Conservation (phyloP, 805 yeast genomes). For the Sugiyamaella smithiae region DNA sequence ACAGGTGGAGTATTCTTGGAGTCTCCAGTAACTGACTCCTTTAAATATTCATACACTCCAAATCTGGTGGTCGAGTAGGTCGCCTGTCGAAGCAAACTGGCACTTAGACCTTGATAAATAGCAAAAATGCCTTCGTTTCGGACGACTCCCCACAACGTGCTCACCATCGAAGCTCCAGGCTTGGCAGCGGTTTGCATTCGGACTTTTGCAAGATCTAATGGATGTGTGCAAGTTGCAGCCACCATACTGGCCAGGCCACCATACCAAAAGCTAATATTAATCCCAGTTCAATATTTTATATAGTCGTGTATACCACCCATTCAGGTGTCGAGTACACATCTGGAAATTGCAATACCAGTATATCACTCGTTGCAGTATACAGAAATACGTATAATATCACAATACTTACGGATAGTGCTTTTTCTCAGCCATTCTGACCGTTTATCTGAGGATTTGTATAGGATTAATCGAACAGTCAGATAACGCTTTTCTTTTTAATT, state of each 20-base stretch:
- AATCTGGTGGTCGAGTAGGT: constrained; percentile 85
- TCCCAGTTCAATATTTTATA: too few relatives aligned
- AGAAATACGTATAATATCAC: too few relatives aligned
- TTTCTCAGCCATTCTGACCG: constrained; percentile 12
- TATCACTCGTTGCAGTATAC: too few relatives aligned
- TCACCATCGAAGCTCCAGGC: constrained; percentile 60
- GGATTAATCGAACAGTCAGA: background rate
- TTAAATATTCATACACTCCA: constrained; percentile 78
- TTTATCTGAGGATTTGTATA: background rate
- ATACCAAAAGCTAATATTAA: constrained; percentile 38
- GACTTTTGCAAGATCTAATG: constrained; percentile 83
- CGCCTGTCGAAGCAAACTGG: constrained; percentile 79
- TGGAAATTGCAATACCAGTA: too few relatives aligned
- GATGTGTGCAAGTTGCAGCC: constrained; percentile 54
- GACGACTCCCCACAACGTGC: constrained; percentile 60
- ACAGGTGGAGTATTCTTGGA: constrained; percentile 48
- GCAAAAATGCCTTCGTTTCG: constrained; percentile 60
- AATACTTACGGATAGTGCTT: constrained; percentile 32
- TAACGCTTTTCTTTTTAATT: background rate
- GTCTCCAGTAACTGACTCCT: constrained; percentile 45
- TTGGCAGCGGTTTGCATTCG: constrained; percentile 73
- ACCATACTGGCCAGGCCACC: constrained; percentile 43
- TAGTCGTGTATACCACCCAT: too few relatives aligned
- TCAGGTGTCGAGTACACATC: too few relatives aligned
- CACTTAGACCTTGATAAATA: constrained; percentile 78